Conservation (phyloP, 805 yeast species). For the Metschnikowia dekortorum region DNA sequence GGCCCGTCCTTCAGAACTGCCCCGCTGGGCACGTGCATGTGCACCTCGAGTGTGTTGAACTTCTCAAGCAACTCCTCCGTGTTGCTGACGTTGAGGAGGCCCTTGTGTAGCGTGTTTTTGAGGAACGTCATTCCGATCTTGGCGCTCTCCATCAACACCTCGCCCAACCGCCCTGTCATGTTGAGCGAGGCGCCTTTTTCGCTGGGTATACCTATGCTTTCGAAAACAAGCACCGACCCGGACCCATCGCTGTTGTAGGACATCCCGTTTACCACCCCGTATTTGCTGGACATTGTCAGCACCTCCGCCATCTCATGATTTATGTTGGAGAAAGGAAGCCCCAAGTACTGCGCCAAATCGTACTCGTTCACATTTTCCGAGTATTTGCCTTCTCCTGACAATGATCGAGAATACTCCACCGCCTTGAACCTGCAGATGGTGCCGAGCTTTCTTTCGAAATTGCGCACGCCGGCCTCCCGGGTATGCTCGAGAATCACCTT, state of each 20-base stretch:
- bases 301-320: conserved; percentile 30
- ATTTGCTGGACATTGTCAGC: conserved; percentile 46
- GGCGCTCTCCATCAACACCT: conserved; percentile 75
- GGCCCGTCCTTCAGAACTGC: conserved; percentile 47
- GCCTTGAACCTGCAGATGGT: conserved; percentile 79
- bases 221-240: conserved; percentile 77
- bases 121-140: conserved; percentile 74
- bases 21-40: conserved; percentile 48
- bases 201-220: conserved; percentile 63
- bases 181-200: conserved; percentile 37
- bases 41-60: conserved; percentile 54
- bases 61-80: conserved; percentile 33
- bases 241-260: conserved; percentile 85
- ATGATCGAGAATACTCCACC: conserved; percentile 51
- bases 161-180: conserved; percentile 81
- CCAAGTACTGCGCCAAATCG: conserved; percentile 68
- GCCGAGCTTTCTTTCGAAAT: conserved; percentile 69
- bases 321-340: conserved; percentile 49
- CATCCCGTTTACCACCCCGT: conserved; percentile 82
- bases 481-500: conserved; percentile 67
- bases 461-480: conserved; percentile 83
- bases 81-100: conserved; percentile 28
- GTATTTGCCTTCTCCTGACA: conserved; percentile 23
- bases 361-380: conserved; percentile 39
- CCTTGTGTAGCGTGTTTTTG: conserved; percentile 46